Evolutionary conservation across 345 rosid species (phyloP), one percentile per base, ranked within the genome.

Genomic region (Salix viminalis): DNA sequence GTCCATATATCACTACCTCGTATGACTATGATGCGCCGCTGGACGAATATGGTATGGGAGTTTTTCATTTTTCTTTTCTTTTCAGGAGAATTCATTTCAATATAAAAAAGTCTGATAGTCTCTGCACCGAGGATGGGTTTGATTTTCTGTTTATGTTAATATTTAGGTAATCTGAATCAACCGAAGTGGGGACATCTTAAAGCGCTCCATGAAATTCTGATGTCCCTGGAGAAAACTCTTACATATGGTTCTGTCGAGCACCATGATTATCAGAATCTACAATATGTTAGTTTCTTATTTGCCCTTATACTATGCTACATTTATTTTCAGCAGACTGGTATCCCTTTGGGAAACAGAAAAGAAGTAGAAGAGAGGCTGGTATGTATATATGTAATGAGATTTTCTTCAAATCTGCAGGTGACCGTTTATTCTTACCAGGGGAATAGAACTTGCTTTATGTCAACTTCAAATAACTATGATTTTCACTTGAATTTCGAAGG

Each of bases 171-270:
- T 44, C 26, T 60, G 24, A 74, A 77, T 44, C 83, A 83, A 52
- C 86, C 86, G 10, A 80, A 83, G 30, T 83, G 72, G 61, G 83
- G 81, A 4, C 83, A 83, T 76, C 74, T 83, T 1, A 76, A 70
- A 28, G 30, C 56, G 28, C 86, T 83, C 4, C 86, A 83, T 42
- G 12, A 14, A 2, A 1, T 64, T 1, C 23, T 82, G 7, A 48
- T 12, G 2, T 52, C 60, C 1, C 26, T 21, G 16, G 85, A 82
- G 69, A 36, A 75, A 4, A 36, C 46, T 56, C 65, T 82, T 4
- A 39, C 34, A 5, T 71, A 71, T 30, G 75, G 75, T 1, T 26
- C 54, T 24, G 30, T 30, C 10, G 16, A 9, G 5, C 42, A 32
- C 6, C 16, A 21, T 54, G 23, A 8, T 11, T 71, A 65, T 34